Conservation (phyloP, 441 rosid genomes). For the Syzygium syzygioides region DNA sequence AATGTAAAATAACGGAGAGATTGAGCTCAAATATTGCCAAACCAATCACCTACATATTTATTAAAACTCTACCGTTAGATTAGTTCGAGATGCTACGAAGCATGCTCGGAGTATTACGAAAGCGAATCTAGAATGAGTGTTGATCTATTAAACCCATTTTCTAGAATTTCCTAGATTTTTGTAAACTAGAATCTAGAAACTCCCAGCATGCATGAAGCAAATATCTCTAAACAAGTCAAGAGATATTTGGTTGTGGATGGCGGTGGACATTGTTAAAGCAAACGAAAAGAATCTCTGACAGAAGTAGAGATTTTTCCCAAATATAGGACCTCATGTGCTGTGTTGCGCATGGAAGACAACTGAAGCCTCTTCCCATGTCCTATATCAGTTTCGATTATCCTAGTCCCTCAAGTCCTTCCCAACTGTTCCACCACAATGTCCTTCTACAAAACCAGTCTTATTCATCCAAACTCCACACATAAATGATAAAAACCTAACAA, state of each 20-base stretch:
- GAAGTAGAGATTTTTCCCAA: not conserved
- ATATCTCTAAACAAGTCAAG: not conserved
- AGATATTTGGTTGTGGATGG: not conserved
- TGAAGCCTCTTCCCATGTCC: not conserved
- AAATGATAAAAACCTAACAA: too few species aligned
- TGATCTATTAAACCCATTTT: not conserved
- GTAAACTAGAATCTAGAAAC: not conserved
- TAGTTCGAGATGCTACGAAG: not conserved
- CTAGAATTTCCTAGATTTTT: not conserved
- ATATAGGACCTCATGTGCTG: not conserved
- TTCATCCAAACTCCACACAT: not conserved
- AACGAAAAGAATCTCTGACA: not conserved
- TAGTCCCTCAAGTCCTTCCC: not conserved
- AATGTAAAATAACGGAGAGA: too few species aligned
- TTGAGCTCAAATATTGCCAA: too few species aligned
- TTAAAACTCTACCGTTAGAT: rapidly evolving
- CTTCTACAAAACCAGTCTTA: not conserved
- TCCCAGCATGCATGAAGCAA: not conserved
- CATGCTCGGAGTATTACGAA: not conserved
- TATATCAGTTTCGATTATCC: not conserved
- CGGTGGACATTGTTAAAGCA: not conserved
- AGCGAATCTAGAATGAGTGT: not conserved
- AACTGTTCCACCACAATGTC: not conserved
- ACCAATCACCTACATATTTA: too few species aligned
- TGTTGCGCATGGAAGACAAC: not conserved